A percentile compares a stretch with the other conserved stretches of the same genome.
These are phyloP conservation scores for Crithidia acanthocephali DNA, from an alignment of 208 protist genomes.

Conservation along the genomic window DNA sequence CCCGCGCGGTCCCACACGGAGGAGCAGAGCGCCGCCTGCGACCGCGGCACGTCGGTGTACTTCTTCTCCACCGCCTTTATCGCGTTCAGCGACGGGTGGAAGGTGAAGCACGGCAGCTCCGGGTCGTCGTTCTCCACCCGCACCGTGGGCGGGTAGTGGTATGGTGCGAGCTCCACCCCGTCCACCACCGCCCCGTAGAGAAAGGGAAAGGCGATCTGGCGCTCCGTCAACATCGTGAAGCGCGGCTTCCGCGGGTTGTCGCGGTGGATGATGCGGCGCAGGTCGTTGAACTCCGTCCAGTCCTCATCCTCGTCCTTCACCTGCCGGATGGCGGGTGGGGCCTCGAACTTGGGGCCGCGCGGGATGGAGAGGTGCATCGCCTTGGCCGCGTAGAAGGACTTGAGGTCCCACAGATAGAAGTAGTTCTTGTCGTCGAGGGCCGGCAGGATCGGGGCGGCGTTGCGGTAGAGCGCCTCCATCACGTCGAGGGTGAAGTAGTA, in stretches of 20 bases:
- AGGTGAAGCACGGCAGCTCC: constrained; percentile 98
- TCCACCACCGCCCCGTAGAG: constrained; percentile 99
- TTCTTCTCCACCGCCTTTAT: constrained; percentile 88
- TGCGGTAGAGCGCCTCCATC: constrained; percentile 92
- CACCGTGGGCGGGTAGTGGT: constrained; percentile 94
- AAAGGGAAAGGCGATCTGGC: constrained; percentile 99
- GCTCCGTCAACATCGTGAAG: constrained; percentile 99
- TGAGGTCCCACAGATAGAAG: constrained; percentile 99
- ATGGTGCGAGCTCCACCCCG: constrained; percentile 91
- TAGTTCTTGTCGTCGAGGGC: constrained; percentile 99
- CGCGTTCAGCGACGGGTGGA: constrained; percentile 98
- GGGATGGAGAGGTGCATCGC: constrained; percentile 99
- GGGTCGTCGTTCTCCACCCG: constrained; percentile 97
- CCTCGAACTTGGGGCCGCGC: constrained; percentile 98
- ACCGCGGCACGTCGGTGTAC: constrained; percentile 38
- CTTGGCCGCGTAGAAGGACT: constrained; percentile 99
- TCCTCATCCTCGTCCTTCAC: constrained; percentile 96
- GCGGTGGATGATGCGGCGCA: constrained; percentile 99
- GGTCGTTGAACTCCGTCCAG: constrained; percentile 99
- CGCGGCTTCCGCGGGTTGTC: constrained; percentile 91
- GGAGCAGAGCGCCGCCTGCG: constrained; percentile 48
- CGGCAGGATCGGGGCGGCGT: constrained; percentile 97
- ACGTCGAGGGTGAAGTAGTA: constrained; percentile 95
- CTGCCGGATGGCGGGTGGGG: constrained; percentile 49
- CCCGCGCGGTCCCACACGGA: constrained; percentile 29